These are phyloP conservation scores for Lenzites betulinus DNA, from an alignment of 768 basidiomycete genomes.

Conservation along the genomic window DNA sequence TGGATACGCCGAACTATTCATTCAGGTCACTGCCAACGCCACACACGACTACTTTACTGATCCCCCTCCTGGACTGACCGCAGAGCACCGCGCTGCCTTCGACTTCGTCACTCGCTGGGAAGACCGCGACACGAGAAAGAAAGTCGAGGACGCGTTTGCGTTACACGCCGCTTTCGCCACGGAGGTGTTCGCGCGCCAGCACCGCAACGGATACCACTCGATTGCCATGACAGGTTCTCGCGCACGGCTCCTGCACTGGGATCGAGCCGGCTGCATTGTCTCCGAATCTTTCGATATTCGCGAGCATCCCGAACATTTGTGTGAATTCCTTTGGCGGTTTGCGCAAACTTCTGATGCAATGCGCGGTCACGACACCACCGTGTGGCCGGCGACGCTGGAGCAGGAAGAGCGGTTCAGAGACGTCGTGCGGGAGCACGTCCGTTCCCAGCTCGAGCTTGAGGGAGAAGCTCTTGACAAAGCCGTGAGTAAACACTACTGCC, in stretches of 20 bases:
- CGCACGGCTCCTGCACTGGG: slow-evolving; percentile 10
- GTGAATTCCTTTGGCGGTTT: slow-evolving; percentile 10
- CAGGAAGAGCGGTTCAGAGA: slow-evolving; percentile 1
- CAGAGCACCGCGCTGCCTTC: background rate
- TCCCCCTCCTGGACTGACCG: background rate
- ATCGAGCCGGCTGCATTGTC: slow-evolving; percentile 1
- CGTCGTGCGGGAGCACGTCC: background rate
- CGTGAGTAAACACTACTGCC: slow-evolving; percentile 1
- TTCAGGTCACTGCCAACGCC: slow-evolving; percentile 3
- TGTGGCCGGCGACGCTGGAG: background rate
- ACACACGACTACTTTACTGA: slow-evolving; percentile 11
- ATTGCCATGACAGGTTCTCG: background rate
- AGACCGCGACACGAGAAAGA: too few species aligned
- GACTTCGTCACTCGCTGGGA: background rate
- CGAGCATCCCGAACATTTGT: background rate
- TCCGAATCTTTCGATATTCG: slow-evolving; percentile 2
- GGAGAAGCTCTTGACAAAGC: background rate
- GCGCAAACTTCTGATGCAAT: background rate
- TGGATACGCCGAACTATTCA: slow-evolving; percentile 16
- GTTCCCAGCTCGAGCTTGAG: background rate
- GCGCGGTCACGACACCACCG: slow-evolving; percentile 1
- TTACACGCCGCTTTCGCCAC: background rate
- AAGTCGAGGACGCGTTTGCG: background rate
- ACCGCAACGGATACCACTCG: background rate
- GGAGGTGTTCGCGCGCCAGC: slow-evolving; percentile 1